Percentiles rank a stretch among this genome's conserved stretches.
These are phyloP conservation scores for Phaeosphaeriaceae sp. DNA, from an alignment of 2,329 filamentous ascomycete genomes.

Conservation along the genomic window DNA sequence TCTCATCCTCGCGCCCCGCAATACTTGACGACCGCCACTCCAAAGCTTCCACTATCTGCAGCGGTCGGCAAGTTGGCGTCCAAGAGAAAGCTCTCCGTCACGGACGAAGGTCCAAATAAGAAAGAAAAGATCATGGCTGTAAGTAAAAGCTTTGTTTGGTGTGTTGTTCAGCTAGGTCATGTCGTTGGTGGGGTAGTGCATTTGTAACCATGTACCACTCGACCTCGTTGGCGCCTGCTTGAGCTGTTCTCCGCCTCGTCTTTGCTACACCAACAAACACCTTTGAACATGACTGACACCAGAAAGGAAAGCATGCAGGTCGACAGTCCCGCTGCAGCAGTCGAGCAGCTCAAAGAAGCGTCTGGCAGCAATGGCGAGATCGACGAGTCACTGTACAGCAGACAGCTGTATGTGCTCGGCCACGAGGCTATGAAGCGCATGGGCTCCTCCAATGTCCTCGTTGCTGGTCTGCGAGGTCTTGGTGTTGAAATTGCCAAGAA, in stretches of 20 bases:
- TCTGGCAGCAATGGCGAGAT: constrained; percentile 62
- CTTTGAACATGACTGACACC: constrained; percentile 15
- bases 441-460: constrained; percentile 91
- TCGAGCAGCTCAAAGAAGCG: constrained; percentile 63
- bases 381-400: constrained; percentile 71
- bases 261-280: neutral
- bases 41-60: constrained; percentile 30
- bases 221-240: constrained; percentile 14
- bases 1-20: constrained; percentile 10
- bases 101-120: constrained; percentile 49
- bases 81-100: constrained; percentile 46
- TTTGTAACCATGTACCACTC: constrained; percentile 27
- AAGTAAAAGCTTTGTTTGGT: constrained; percentile 25
- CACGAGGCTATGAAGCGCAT: constrained; percentile 97
- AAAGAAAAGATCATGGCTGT: constrained; percentile 48
- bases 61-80: constrained; percentile 48
- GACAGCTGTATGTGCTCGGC: constrained; percentile 74
- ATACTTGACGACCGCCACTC: constrained; percentile 18
- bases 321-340: constrained; percentile 63
- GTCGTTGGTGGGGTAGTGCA: constrained; percentile 29
- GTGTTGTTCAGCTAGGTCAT: constrained; percentile 7
- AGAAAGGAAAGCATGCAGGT: constrained; percentile 66
- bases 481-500: constrained; percentile 99
- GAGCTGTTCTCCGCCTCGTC: neutral
- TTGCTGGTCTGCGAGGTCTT: constrained; percentile 89